Base-by-base conservation (phyloP, 2,329 filamentous ascomycete genomes). In the Penicillium sp. region DNA sequence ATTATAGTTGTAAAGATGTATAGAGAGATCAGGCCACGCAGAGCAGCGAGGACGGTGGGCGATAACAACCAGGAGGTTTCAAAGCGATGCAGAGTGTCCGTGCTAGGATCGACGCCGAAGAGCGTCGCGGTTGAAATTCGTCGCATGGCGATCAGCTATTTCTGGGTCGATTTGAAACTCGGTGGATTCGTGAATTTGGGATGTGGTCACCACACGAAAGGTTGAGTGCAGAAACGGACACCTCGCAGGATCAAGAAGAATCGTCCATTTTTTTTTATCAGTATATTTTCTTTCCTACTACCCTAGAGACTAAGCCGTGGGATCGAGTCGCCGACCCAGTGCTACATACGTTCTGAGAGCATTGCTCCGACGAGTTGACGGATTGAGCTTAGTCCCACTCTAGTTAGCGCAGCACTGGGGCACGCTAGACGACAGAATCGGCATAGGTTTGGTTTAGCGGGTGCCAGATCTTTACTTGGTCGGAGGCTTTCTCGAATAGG, bases 1-100 rank as follows among this genome's bases (percentile, higher is more conserved):
- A 94, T 79, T 52, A 87, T 80, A 12, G 84, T 84, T 23, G 79
- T 74, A 71, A 94, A 88, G 57, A 83, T 81, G 74, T 93, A 95
- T 39, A 70, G 47, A 6, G 65, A 52, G 38, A 67, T 58, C 15
- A 77, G 38, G 77, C 53, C 45, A 81, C 80, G 56, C 86, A 81
- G 67, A 47, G 69, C 73, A 60, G 84, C 85, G 44, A 93, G 78
- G 1, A 80, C 63, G 63, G 79, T 79, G 0, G 89, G 87, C 23
- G 84, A 72, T n/a, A 95, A 72, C 8, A 92, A 71, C 89, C 89
- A 95, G 13, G 89, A 95, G 15, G 89, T 94, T 70, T 85, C 83
- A 74, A 88, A 91, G 52, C 86, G 83, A 70, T 87, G 80, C 39
- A 81, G 71, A 26, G 70, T 65, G 63, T 80, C 78, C 53, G 38